Evolutionary conservation across 2,329 filamentous ascomycete species (phyloP).

Genomic region (Aureobasidium sp.): DNA sequence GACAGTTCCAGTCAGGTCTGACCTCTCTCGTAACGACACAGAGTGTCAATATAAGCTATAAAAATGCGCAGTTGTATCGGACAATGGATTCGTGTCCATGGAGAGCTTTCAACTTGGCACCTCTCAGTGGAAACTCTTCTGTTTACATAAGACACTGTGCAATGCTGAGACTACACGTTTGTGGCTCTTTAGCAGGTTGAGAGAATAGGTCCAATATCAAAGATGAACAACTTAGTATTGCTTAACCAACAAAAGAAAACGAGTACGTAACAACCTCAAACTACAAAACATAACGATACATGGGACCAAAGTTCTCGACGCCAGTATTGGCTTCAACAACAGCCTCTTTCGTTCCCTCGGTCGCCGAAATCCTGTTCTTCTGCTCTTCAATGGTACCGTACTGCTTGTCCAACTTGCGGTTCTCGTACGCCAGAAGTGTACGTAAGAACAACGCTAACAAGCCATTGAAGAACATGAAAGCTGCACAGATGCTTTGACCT

Average conservation of each 20-base stretch:
- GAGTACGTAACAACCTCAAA: background rate
- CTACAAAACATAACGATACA: conserved; percentile 21
- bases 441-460: conserved; percentile 46
- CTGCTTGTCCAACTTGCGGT: conserved; percentile 47
- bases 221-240: background rate
- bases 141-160: background rate
- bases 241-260: background rate
- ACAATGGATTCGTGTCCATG: too few relatives aligned
- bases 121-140: too few relatives aligned
- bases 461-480: conserved; percentile 52
- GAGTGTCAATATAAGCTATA: too few relatives aligned
- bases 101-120: too few relatives aligned
- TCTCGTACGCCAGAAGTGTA: conserved; percentile 49
- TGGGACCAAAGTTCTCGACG: conserved; percentile 26
- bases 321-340: conserved; percentile 11
- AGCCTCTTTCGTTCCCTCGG: conserved; percentile 13
- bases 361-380: conserved; percentile 12
- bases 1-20: too few relatives aligned
- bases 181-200: background rate
- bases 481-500: conserved; percentile 52
- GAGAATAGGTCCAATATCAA: background rate
- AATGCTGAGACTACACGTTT: background rate
- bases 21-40: too few relatives aligned
- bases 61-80: too few relatives aligned
- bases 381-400: conserved; percentile 29